phyloP scores from a whole-genome alignment of 2,329 filamentous ascomycete species.

The Curvularia hawaiiensis region DNA sequence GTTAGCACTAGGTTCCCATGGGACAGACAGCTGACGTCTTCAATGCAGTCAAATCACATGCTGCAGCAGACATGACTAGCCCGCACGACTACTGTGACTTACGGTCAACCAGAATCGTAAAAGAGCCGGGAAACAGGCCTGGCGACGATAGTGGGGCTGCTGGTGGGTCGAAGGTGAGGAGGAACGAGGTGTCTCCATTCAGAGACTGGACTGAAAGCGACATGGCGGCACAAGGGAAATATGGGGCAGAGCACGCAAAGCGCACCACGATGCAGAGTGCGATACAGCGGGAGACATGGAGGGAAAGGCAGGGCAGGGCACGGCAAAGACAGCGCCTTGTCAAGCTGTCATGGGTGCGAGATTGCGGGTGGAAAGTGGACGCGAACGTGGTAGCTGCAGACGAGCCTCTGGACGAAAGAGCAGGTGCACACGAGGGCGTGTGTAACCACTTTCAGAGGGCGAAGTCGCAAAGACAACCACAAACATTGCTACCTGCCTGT shows the following conservation, averaged over 20 bases:
- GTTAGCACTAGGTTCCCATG: slow-evolving; percentile 8
- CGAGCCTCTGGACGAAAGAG: slow-evolving; percentile 5
- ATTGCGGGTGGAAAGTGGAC: slow-evolving; percentile 15
- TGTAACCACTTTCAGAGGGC: slow-evolving; percentile 7
- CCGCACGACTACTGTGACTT: slow-evolving; percentile 2
- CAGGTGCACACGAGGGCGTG: slow-evolving; percentile 16
- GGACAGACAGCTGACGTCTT: neutral
- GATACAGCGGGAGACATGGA: slow-evolving; percentile 5
- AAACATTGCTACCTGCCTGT: neutral
- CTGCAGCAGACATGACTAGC: neutral
- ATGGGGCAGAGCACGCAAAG: slow-evolving; percentile 6
- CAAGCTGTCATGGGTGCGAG: slow-evolving; percentile 18
- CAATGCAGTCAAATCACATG: neutral
- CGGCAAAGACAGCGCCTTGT: slow-evolving; percentile 6
- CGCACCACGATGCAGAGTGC: slow-evolving; percentile 4
- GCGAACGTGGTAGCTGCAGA: slow-evolving; percentile 15
- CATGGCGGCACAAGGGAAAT: slow-evolving; percentile 51
- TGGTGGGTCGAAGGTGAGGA: slow-evolving; percentile 65
- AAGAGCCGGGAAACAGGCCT: slow-evolving; percentile 55
- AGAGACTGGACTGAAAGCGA: slow-evolving; percentile 67
- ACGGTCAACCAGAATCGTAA: slow-evolving; percentile 71
- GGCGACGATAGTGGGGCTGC: slow-evolving; percentile 49
- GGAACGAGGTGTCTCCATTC: slow-evolving; percentile 68
- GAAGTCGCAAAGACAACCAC: neutral
- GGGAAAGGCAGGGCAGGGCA: slow-evolving; percentile 1